Evolutionary conservation across 352 stramenopile genomes (phyloP).

Genomic region (Globisporangium orthogonon): DNA sequence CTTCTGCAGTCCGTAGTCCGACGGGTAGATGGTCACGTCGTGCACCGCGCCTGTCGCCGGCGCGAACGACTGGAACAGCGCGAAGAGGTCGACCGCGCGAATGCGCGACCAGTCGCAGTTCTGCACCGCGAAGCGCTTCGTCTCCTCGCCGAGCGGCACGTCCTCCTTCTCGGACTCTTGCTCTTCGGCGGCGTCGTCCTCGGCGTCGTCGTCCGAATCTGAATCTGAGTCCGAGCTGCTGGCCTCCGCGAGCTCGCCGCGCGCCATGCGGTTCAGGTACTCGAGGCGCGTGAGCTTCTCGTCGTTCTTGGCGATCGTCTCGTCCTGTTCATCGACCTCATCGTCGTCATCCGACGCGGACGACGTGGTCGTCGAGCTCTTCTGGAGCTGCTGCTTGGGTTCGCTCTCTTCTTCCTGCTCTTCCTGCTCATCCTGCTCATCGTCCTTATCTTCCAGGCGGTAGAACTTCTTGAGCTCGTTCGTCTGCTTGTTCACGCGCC

Average conservation of each 20-base stretch:
- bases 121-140: constrained; percentile 89
- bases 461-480: constrained; percentile 85
- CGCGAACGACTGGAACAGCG: constrained; percentile 93
- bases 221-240: constrained; percentile 34
- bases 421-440: constrained; percentile 12
- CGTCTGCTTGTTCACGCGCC: constrained; percentile 67
- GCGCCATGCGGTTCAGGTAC: constrained; percentile 82
- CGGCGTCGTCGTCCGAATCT: constrained; percentile 21
- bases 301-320: constrained; percentile 29
- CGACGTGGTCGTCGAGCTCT: constrained; percentile 7
- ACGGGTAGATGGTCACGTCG: constrained; percentile 94
- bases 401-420: background rate
- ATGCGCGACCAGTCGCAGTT: constrained; percentile 97
- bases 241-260: constrained; percentile 49
- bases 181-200: constrained; percentile 21
- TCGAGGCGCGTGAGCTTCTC: constrained; percentile 76
- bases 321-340: constrained; percentile 20
- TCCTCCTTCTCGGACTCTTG: constrained; percentile 58
- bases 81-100: constrained; percentile 93
- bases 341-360: constrained; percentile 20
- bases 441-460: constrained; percentile 48
- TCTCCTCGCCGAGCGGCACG: constrained; percentile 79
- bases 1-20: constrained; percentile 92
- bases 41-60: constrained; percentile 83
- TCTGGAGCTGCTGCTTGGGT: constrained; percentile 5